phyloP scores from a whole-genome alignment of 1,284 basidiomycete genomes.

The Golubevia sp. region DNA sequence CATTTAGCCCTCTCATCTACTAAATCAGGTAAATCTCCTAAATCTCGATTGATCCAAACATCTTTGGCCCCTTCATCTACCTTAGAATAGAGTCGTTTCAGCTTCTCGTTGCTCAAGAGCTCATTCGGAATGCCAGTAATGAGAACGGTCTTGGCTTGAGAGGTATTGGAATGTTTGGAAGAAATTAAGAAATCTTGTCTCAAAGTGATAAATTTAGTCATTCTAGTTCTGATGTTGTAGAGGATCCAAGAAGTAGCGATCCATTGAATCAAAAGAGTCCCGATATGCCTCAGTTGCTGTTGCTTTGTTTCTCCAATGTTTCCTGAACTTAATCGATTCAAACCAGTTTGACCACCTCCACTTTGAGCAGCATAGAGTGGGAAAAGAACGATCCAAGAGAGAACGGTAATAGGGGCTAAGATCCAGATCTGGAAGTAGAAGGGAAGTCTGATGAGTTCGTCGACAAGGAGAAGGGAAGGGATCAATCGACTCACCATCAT shows the following conservation, averaged over 20 bases:
- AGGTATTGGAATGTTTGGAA: neutral
- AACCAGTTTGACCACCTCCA: neutral
- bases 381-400: constrained; percentile 53
- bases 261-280: neutral
- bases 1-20: constrained; percentile 78
- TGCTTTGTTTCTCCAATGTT: constrained; percentile 16
- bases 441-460: too few relatives aligned
- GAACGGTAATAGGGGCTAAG: constrained; percentile 49
- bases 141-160: neutral
- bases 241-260: neutral
- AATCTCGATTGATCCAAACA: constrained; percentile 67
- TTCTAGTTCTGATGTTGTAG: constrained; percentile 5
- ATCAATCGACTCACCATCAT: constrained; percentile 26
- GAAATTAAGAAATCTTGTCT: neutral
- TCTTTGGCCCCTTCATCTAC: too few relatives aligned
- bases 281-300: neutral
- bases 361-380: constrained; percentile 43
- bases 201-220: neutral
- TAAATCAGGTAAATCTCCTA: constrained; percentile 80
- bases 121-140: neutral
- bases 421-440: constrained; percentile 25
- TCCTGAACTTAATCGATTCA: neutral
- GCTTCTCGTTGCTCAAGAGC: neutral
- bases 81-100: neutral
- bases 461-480: neutral